Base-by-base conservation (phyloP, 2,329 filamentous ascomycete genomes). In the Aspergillus pseudotamarii region DNA sequence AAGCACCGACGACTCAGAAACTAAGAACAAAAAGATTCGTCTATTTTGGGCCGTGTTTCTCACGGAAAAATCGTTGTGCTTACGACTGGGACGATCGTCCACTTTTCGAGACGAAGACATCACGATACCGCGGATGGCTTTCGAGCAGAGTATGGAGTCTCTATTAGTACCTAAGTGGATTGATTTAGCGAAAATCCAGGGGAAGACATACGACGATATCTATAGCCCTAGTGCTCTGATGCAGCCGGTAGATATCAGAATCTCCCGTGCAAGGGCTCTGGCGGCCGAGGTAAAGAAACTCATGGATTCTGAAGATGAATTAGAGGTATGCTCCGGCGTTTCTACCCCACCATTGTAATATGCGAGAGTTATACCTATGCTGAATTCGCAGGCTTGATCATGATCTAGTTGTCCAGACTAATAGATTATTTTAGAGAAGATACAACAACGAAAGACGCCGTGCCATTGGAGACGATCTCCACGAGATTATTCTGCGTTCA, bases 151-250 rank as follows among this genome's bases (percentile, higher is more conserved):
- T 3, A 36, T 26, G 10, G 38, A 26, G 21, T 59, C 66, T 12
- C 53, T 61, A 2, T 23, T 60, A 3, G 23, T 57, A 4, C 54
- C 63, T 10, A 38, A 34, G 9, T 66, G 59, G 45, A 53, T 69
- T 38, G 50, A 59, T 36, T 36, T 69, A 3, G 63, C 63, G 2
- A 56, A 54, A 38, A 19, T 69, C 6, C 59, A 67, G 36, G 67
- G 64, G 26, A 62, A 59, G 19, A 58, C 65, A 26, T 67, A 64
- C 36, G 57, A 64, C n/a, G 28, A 60, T 9, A 36, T 69, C 4
- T 69, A 69, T 51, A 67, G 62, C 30, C 63, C 65, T 11, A 43
- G 45, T 23, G 66, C 65, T 12, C 54, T 68, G 8, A 43, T 57
- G 41, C 66, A 65, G 32, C 59, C 66, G 21, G 19, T n/a, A 3